Percentiles rank a stretch among this genome's conserved stretches.
phyloP scores from a whole-genome alignment of 495 filamentous ascomycete genomes.

The Lepidopterella palustris region DNA sequence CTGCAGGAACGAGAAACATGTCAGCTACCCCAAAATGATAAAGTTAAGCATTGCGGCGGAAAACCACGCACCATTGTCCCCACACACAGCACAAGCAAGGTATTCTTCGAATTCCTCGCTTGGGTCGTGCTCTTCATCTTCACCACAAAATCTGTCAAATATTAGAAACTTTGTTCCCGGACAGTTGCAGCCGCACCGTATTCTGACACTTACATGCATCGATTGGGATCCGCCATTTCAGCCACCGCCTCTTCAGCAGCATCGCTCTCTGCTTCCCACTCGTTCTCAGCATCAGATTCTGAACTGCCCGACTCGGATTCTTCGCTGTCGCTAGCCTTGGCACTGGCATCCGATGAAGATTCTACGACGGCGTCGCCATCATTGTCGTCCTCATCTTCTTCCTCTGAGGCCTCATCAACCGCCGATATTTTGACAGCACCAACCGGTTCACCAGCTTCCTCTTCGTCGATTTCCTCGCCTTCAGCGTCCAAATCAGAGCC shows the following conservation, averaged over 20 bases:
- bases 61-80: conserved; percentile 67
- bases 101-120: conserved; percentile 82
- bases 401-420: conserved; percentile 14
- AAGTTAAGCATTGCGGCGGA: conserved; percentile 25
- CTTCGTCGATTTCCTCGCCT: conserved; percentile 38
- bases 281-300: conserved; percentile 63
- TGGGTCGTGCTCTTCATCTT: conserved; percentile 81
- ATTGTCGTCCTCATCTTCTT: conserved; percentile 28
- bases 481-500: conserved; percentile 40
- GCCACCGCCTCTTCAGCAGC: conserved; percentile 44
- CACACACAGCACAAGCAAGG: conserved; percentile 72
- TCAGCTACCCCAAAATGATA: conserved; percentile 30
- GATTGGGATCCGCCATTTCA: conserved; percentile 43
- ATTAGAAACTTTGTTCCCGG: not conserved
- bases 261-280: conserved; percentile 63
- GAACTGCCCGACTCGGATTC: conserved; percentile 50
- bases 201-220: conserved; percentile 56
- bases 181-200: not conserved
- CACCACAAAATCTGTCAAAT: conserved; percentile 60
- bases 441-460: conserved; percentile 55
- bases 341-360: conserved; percentile 26
- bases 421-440: conserved; percentile 62
- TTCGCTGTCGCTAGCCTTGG: conserved; percentile 28
- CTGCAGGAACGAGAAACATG: conserved; percentile 46
- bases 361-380: conserved; percentile 23